Base-by-base conservation (phyloP, 345 rosid genomes). In the Stellera chamaejasme region DNA sequence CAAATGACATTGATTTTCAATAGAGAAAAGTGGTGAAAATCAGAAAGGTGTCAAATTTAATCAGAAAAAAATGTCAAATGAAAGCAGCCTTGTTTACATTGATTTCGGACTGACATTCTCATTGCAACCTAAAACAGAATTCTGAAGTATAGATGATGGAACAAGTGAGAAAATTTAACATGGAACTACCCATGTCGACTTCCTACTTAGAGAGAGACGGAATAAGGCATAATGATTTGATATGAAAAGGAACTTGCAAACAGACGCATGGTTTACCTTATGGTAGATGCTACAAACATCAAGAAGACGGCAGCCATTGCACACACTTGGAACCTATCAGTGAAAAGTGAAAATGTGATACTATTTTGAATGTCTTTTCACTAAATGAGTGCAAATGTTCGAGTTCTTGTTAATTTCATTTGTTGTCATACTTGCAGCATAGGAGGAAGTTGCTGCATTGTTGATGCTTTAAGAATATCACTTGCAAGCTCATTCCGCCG, bases 401-500 rank as follows among this genome's bases (percentile, higher is more conserved):
- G 58, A 27, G 46, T 52, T 55, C 16, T 27, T 52, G 48, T 51
- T 41, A 54, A 60, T 56, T 4, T 58, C 44, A 53, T 55, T 48
- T 66, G 50, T 43, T 61, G 50, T 50, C 78, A 65, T 75, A 93
- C 99, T 80, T 54, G 80, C 63, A 87, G 64, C 99, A 93, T 87
- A 13, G 91, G 88, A 26, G 99, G 99, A 53, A 93, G 68, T 50
- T 84, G 77, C 66, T 89, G 94, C 19, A 68, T 65, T 61, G 73
- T 80, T 57, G 80, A 80, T 32, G 97, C 97, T 79, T 77, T 75
- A 15, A 82, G 81, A 67, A 93, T 80, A 64, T 81, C 84, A 67
- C 69, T 77, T 69, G 97, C 97, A 50, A 89, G 84, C 66, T 89
- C 97, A 86, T 93, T 93, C 48, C 99, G 96, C 16, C 94, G 94